Base-by-base conservation (phyloP, 805 yeast species). In the Brettanomyces bruxellensis region DNA sequence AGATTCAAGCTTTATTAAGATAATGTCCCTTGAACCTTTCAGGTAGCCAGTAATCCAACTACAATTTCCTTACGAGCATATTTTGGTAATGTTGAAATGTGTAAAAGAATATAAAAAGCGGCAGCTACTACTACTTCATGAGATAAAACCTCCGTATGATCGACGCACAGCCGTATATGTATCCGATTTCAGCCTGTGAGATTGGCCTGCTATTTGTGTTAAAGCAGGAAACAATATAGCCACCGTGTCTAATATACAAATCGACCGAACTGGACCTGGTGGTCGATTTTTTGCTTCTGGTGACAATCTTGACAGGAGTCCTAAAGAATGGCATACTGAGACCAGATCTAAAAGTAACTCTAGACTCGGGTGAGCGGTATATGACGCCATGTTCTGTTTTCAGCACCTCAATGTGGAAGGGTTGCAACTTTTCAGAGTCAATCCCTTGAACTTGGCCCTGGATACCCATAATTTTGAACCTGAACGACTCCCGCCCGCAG, bases 271-370 rank as follows among this genome's bases (percentile, higher is more conserved):
- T 44, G 4, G 24, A 45, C 30, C 43, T 46, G 23, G 45, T 44
- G 46, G 47, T 39, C 7, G 25, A 18, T 18, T 22, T 23, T 25
- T 41, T 53, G 45, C 50, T 62, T 50, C 58, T 68, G 51, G 78
- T 64, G 9, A 74, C 71, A 38, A 78, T 53, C 52, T 66, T 72
- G 3, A 78, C 64, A 18, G 65, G 61, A 34, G 64, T 61, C 46
- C 73, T 65, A 55, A 60, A 70, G 51, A 79, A 74, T 1, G 83
- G 80, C 71, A 79, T 70, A 22, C 76, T 64, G 3, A 75, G 49
- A 0, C 85, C 86, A 30, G 72, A 62, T 43, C 65, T 72, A 49
- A 67, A 75, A 41, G 57, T 58, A 5, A 71, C 58, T 22, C 44
- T 51, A 1, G 44, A 47, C 14, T 61, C 64, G 1, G 59, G 51